Base-by-base conservation (phyloP, 2,329 filamentous ascomycete genomes). In the Ramularia endophylla region DNA sequence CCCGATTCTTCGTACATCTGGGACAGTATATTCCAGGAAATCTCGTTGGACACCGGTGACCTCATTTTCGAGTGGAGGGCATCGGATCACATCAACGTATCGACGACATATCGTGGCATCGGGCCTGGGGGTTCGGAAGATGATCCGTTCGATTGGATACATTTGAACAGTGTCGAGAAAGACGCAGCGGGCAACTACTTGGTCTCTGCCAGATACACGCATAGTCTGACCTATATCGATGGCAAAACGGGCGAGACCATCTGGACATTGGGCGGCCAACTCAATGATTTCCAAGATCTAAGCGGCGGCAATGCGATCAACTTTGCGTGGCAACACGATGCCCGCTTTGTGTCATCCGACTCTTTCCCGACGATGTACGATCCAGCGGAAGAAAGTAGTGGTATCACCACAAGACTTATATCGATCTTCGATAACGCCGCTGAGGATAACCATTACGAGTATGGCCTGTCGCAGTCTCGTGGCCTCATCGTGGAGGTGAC, bases 381-480 rank as follows among this genome's bases (percentile, higher is more conserved):
- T 4, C 43, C 53, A 13, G 53, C 51, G n/a, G 27, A 35, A 11
- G 44, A 44, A 8, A 28, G 43, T 18, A 34, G 43, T 19, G 57
- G 53, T 9, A 42, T 46, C 13, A 57, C 65, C 2, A 65, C 70
- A 20, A 68, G 69, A 28, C 54, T 70, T 11, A 63, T 77, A 37
- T 71, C 69, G 2, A 55, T 78, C 12, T 78, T 72, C 44, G 71
- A 76, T 46, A 77, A 78, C 53, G 64, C 68, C 3, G 70, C 67
- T 0, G 64, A 73, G 40, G 70, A 70, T 39, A 43, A 53, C 38
- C 49, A 58, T 27, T 59, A 61, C 45, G 49, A 56, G 15, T 57
- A 56, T 27, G 55, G 57, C 8, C 27, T 54, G 27, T 36, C 48
- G 9, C 49, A 52, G 27, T 61, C 59, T 11, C 55, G 58, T 12